Evolutionary conservation across 257 asterid genomes (phyloP).

Genomic region (Anisodus tanguticus): DNA sequence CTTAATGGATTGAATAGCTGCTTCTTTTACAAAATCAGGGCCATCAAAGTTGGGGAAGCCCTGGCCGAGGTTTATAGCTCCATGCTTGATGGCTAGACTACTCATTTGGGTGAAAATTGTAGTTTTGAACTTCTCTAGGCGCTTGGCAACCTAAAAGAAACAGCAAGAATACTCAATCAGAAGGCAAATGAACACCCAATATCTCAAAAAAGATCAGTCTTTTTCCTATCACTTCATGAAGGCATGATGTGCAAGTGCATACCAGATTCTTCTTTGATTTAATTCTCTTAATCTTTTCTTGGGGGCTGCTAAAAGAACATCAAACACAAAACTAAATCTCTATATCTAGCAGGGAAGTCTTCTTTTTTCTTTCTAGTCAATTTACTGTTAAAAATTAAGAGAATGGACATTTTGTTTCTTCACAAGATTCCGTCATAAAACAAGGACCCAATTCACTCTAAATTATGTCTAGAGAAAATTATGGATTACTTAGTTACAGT

Average conservation of each 20-base stretch:
- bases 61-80: constrained; percentile 95
- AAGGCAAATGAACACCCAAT: not conserved
- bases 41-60: constrained; percentile 99
- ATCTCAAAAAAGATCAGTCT: not conserved
- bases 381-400: not conserved
- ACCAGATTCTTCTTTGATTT: not conserved
- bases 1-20: constrained; percentile 83
- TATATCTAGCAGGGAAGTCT: not conserved
- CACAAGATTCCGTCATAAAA: not conserved
- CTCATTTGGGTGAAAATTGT: constrained; percentile 99
- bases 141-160: constrained; percentile 73
- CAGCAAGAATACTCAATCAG: not conserved
- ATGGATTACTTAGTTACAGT: not conserved
- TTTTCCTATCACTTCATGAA: not conserved
- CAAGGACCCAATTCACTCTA: not conserved
- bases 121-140: constrained; percentile 94
- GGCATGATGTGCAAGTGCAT: not conserved
- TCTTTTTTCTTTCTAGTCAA: not conserved
- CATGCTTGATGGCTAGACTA: constrained; percentile 82
- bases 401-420: not conserved
- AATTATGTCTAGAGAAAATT: not conserved
- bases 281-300: not conserved
- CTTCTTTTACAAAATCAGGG: constrained; percentile 95
- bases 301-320: not conserved
- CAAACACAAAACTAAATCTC: constrained; percentile 1